Evolutionary conservation across 768 basidiomycete genomes (phyloP), one percentile per base, ranked within the genome.

Genomic region (Trametes cingulata): DNA sequence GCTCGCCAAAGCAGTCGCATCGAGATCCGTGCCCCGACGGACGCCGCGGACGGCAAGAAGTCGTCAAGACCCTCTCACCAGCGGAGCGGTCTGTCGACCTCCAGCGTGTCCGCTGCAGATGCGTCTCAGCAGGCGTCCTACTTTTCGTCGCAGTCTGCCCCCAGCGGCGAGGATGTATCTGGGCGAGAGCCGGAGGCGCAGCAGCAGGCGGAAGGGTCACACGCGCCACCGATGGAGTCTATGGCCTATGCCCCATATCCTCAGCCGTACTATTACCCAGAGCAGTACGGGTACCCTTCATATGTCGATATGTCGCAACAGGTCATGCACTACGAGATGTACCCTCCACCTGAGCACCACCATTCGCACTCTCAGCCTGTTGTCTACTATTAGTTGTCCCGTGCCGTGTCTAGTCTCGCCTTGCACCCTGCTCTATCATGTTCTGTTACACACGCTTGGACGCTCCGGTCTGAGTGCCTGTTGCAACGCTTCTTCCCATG

Each of bases 271-370:
- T 91, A 88, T 72, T 88, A 86, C 71, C 85, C 86, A 22, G 86
- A 87, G 51, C 78, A 81, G 61, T 90, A 90, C 52, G 78, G 76
- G 66, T 90, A 90, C 71, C 76, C 82, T 60, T 81, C 78, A 42
- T 89, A 88, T 75, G 75, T 87, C 77, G 88, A 88, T 72, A 79
- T 84, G 81, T 78, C 85, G 29, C 85, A 85, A 43, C 86, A 85
- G 65, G 72, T 77, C 63, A 80, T 82, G 71, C 82, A 82, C 66
- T 90, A 88, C 73, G 87, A 88, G 64, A 78, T 82, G 80, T 88
- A 88, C 73, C 6, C 29, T 10, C 76, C 65, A 14, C 56, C 80
- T 56, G 71, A 79, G 69, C 82, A 85, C 7, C 56, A 42, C 66
- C 80, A 50, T 14, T 53, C 43, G 17, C 59, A 60, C n/a, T 65